Conservation (phyloP, 176 grass and related monocot species). For the Oryza punctata region DNA sequence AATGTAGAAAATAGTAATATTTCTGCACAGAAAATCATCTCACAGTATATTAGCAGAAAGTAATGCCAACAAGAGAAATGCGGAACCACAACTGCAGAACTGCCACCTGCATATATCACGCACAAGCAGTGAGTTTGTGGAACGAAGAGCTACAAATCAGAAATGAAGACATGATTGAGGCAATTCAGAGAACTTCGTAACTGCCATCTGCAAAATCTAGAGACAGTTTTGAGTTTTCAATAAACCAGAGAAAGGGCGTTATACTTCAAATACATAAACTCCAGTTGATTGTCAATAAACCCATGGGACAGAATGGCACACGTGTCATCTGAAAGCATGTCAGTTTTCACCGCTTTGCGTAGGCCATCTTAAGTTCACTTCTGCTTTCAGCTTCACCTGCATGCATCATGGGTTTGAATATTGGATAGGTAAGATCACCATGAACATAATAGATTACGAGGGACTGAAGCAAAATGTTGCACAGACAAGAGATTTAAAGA, state of each 20-base stretch:
- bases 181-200: background rate
- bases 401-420: background rate
- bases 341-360: background rate
- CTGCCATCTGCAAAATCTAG: background rate
- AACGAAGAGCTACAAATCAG: background rate
- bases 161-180: background rate
- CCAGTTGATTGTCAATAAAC: background rate
- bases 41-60: background rate
- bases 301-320: background rate
- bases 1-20: background rate
- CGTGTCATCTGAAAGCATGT: background rate
- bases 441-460: background rate
- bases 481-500: background rate
- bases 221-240: background rate
- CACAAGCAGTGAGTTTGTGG: background rate
- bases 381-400: background rate
- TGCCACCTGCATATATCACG: background rate
- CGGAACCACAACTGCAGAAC: background rate
- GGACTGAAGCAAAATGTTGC: background rate
- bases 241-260: background rate
- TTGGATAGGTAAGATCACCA: background rate
- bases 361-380: background rate
- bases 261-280: constrained; percentile 3
- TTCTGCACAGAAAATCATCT: background rate
- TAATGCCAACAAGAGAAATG: background rate